These are phyloP conservation scores for Prunus fruticosa DNA, from an alignment of 306 rosid genomes.

Conservation along the genomic window DNA sequence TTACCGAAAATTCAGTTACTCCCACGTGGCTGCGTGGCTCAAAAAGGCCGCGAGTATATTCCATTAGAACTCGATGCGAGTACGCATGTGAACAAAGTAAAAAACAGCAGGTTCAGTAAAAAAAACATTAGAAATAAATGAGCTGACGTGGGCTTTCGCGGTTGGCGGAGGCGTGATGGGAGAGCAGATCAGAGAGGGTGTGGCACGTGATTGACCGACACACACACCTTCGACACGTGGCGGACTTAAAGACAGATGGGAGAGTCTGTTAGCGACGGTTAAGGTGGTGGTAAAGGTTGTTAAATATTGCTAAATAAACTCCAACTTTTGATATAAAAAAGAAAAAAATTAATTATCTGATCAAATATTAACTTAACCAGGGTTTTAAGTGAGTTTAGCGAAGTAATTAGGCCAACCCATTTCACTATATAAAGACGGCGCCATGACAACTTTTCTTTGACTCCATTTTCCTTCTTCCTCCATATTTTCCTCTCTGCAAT, in stretches of 20 bases:
- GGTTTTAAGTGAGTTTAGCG: constrained; percentile 29
- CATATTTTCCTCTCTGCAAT: constrained; percentile 17
- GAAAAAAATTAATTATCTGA: neutral
- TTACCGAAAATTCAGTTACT: constrained; percentile 22
- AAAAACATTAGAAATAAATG: neutral
- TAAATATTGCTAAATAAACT: constrained; percentile 9
- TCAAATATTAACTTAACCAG: constrained; percentile 42
- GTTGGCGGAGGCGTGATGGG: neutral
- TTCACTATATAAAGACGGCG: constrained; percentile 45
- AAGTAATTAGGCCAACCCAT: neutral
- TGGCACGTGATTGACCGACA: constrained; percentile 53
- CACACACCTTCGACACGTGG: constrained; percentile 32
- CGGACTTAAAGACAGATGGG: constrained; percentile 5
- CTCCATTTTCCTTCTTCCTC: constrained; percentile 27
- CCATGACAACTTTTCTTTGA: constrained; percentile 30
- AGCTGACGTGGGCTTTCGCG: constrained; percentile 15
- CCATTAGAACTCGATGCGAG: neutral
- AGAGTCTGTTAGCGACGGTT: constrained; percentile 63
- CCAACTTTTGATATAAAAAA: too few relatives aligned
- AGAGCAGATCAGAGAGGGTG: constrained; percentile 2
- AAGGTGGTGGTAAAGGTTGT: constrained; percentile 41
- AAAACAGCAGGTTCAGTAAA: neutral
- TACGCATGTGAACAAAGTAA: neutral
- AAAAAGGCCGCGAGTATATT: neutral
- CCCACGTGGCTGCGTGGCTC: constrained; percentile 44